Percentiles rank a stretch among this genome's conserved stretches.
phyloP scores from a whole-genome alignment of 768 basidiomycete genomes.

The Guyanaporus albipodus region DNA sequence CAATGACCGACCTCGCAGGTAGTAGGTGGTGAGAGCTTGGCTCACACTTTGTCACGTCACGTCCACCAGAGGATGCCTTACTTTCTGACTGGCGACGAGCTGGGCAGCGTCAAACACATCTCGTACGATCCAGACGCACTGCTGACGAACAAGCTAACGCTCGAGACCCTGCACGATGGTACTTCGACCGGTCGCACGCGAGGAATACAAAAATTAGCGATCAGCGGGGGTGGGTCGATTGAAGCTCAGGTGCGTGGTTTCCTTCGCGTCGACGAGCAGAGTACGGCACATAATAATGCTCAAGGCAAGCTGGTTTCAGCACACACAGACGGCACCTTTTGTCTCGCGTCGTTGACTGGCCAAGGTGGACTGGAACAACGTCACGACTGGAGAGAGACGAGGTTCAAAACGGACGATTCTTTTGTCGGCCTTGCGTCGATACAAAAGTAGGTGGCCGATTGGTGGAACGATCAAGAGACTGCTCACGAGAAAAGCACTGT shows the following conservation, averaged over 20 bases:
- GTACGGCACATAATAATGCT: constrained; percentile 23
- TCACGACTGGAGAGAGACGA: constrained; percentile 61
- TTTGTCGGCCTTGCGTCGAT: constrained; percentile 61
- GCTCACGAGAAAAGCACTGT: constrained; percentile 31
- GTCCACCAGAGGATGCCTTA: constrained; percentile 45
- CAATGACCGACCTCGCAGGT: not conserved
- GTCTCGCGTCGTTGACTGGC: constrained; percentile 40
- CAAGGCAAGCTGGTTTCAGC: constrained; percentile 65
- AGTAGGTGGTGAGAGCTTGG: not conserved
- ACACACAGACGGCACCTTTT: constrained; percentile 54
- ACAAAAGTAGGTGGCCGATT: constrained; percentile 41
- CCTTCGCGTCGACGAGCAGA: constrained; percentile 5
- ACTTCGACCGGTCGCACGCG: constrained; percentile 30
- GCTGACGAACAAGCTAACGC: constrained; percentile 32
- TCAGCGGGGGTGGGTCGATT: constrained; percentile 28
- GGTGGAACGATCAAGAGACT: not conserved
- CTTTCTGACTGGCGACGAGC: constrained; percentile 75
- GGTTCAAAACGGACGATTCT: constrained; percentile 45
- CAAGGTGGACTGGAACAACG: constrained; percentile 39
- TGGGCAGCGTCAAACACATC: constrained; percentile 69
- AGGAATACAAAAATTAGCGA: constrained; percentile 39
- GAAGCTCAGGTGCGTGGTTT: constrained; percentile 39
- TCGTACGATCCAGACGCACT: constrained; percentile 35
- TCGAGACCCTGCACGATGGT: constrained; percentile 36
- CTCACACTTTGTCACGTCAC: constrained; percentile 24